Evolutionary conservation across 2,329 filamentous ascomycete genomes (phyloP).

Genomic region (Scortechinia acanthostroma): DNA sequence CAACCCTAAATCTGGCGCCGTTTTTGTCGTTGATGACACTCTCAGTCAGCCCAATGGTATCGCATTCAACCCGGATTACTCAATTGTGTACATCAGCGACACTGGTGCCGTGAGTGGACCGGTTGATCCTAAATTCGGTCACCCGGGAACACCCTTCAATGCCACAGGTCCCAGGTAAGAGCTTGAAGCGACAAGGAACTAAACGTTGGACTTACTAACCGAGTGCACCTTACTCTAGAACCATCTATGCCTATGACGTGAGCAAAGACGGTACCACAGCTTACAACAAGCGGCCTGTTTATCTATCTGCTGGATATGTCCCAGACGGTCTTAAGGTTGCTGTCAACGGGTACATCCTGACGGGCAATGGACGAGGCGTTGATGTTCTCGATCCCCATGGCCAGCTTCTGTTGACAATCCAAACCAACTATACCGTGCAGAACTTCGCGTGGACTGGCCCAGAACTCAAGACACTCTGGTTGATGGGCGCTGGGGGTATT

Average conservation of each 20-base stretch:
- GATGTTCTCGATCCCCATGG: conserved; percentile 23
- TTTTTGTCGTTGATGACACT: conserved; percentile 27
- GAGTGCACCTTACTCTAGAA: conserved; percentile 13
- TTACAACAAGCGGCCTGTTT: conserved; percentile 22
- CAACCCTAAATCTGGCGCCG: conserved; percentile 24
- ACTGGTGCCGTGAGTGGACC: conserved; percentile 17
- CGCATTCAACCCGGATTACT: conserved; percentile 29
- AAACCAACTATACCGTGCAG: conserved; percentile 27
- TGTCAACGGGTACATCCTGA: conserved; percentile 23
- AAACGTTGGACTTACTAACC: too few species aligned
- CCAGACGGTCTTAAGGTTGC: conserved; percentile 29
- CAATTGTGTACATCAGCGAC: conserved; percentile 33
- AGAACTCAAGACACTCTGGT: conserved; percentile 24
- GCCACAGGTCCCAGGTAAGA: too few species aligned
- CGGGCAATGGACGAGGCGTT: conserved; percentile 20
- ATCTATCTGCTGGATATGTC: conserved; percentile 20
- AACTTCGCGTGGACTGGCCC: conserved; percentile 27
- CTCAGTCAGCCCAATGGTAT: conserved; percentile 34
- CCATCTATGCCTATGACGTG: conserved; percentile 23
- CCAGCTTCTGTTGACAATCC: conserved; percentile 20
- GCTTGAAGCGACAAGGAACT: too few species aligned
- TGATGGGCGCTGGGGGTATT: conserved; percentile 24
- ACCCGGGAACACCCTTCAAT: conserved; percentile 15
- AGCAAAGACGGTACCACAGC: conserved; percentile 18
- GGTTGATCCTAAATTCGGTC: conserved; percentile 9